These are phyloP conservation scores for Chrysoporthe austroafricana DNA, from an alignment of 2,329 filamentous ascomycete genomes.

Conservation along the genomic window DNA sequence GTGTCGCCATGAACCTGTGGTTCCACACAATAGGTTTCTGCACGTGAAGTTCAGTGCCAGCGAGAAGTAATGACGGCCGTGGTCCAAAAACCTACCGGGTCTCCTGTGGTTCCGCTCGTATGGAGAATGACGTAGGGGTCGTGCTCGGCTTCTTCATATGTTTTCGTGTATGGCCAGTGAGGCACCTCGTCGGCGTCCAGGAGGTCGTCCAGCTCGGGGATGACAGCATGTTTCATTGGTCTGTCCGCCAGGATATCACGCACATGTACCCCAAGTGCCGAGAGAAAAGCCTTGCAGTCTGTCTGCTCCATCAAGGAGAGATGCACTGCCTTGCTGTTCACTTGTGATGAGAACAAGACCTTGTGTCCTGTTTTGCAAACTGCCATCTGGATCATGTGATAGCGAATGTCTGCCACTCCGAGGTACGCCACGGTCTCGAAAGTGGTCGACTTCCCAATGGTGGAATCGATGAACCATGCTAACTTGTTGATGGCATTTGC, in stretches of 20 bases:
- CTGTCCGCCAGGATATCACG: conserved; percentile 30
- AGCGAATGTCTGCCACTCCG: conserved; percentile 31
- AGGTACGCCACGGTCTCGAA: conserved; percentile 32
- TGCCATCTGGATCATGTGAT: conserved; percentile 34
- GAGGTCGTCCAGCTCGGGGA: conserved; percentile 30
- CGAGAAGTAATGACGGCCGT: neutral
- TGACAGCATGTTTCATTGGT: conserved; percentile 27
- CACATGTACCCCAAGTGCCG: conserved; percentile 27
- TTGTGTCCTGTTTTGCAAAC: conserved; percentile 34
- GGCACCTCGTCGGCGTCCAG: conserved; percentile 21
- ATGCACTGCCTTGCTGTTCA: conserved; percentile 31
- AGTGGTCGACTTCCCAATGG: conserved; percentile 29
- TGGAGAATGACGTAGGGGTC: conserved; percentile 31
- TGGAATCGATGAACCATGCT: conserved; percentile 31
- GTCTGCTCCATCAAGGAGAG: conserved; percentile 32
- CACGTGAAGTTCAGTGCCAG: neutral
- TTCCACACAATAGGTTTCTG: conserved; percentile 29
- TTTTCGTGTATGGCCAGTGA: conserved; percentile 32
- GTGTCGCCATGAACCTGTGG: conserved; percentile 22
- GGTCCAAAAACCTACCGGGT: conserved; percentile 25
- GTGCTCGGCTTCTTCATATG: conserved; percentile 29
- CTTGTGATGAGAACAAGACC: conserved; percentile 32
- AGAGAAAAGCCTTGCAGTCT: conserved; percentile 30
- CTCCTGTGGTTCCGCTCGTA: conserved; percentile 32
- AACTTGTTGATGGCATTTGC: conserved; percentile 33